Evolutionary conservation across 192 early-diverging fungal species (phyloP).

Genomic region (Coemansia sp.): DNA sequence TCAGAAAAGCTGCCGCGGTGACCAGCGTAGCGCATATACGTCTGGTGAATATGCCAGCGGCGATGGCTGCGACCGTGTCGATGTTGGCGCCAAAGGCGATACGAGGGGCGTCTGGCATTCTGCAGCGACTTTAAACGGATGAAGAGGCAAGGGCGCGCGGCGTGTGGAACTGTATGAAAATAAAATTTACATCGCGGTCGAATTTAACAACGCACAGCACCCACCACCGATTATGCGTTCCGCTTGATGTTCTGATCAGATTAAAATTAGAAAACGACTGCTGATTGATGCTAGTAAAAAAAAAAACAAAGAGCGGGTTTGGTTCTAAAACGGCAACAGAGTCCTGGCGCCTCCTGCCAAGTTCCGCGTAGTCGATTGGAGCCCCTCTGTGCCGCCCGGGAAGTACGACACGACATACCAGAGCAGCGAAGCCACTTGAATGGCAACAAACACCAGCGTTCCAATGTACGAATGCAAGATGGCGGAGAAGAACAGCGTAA

Average conservation of each 20-base stretch:
- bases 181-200: neutral
- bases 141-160: neutral
- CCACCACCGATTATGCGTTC: too few relatives aligned
- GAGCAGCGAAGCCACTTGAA: conserved; percentile 79
- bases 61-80: conserved; percentile 24
- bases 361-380: conserved; percentile 60
- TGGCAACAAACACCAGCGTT: conserved; percentile 75
- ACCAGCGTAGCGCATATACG: conserved; percentile 15
- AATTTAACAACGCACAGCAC: neutral
- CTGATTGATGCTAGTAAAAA: too few relatives aligned
- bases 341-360: conserved; percentile 45
- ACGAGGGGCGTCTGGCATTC: neutral
- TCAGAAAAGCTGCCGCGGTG: conserved; percentile 13
- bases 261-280: too few relatives aligned
- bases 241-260: too few relatives aligned
- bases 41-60: conserved; percentile 1
- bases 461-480: conserved; percentile 74
- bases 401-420: conserved; percentile 87
- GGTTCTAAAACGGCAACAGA: conserved; percentile 42
- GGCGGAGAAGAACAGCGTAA: conserved; percentile 82
- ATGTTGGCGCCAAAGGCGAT: conserved; percentile 34
- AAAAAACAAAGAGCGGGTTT: neutral
- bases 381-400: conserved; percentile 68
- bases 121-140: neutral
- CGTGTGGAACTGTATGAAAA: too few relatives aligned